Conservation (phyloP, 208 protist species). For the Wallacemonas sp. region DNA sequence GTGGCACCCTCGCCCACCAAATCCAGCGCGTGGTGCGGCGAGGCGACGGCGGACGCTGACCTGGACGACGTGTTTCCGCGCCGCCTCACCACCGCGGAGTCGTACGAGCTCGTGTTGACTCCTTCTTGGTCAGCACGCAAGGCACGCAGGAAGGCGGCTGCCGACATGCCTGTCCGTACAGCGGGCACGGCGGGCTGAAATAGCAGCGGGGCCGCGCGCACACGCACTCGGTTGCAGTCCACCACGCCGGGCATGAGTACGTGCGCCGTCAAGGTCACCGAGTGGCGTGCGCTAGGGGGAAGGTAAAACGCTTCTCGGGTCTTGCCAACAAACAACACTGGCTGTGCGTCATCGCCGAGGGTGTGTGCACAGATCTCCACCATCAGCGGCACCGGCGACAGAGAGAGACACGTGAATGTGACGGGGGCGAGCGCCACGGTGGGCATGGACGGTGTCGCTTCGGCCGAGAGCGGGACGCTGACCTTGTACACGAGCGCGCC, state of each 20-base stretch:
- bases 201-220: constrained; percentile 39
- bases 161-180: constrained; percentile 21
- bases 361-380: constrained; percentile 38
- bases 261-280: constrained; percentile 58
- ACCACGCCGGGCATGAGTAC: constrained; percentile 57
- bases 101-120: neutral
- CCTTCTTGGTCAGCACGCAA: neutral
- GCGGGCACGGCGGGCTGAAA: neutral
- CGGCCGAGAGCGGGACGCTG: constrained; percentile 12
- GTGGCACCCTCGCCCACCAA: too few species aligned
- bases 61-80: neutral
- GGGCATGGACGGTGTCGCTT: constrained; percentile 19
- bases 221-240: constrained; percentile 59
- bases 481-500: constrained; percentile 31
- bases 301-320: constrained; percentile 59
- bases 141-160: constrained; percentile 6
- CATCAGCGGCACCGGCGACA: constrained; percentile 61
- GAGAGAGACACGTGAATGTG: constrained; percentile 58
- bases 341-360: constrained; percentile 6
- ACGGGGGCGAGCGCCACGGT: constrained; percentile 39
- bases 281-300: constrained; percentile 53
- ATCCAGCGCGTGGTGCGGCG: neutral
- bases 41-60: neutral
- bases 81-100: neutral
- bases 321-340: constrained; percentile 66